Percentiles rank a stretch among this genome's conserved stretches.
phyloP scores from a whole-genome alignment of 1,284 basidiomycete genomes.

The Leccinum pseudoinsigne region DNA sequence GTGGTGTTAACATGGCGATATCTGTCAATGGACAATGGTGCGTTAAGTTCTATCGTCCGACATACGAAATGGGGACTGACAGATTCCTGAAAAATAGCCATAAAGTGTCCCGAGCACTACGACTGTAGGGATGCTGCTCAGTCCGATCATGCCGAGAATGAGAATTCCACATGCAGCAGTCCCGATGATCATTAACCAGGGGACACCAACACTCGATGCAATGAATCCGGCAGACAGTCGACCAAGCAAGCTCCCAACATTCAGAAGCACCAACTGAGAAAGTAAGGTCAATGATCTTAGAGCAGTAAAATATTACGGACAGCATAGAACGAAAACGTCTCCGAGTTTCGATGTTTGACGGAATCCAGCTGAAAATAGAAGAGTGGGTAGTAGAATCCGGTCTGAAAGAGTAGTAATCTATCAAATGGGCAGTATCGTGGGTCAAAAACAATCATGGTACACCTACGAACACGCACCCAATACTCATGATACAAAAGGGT shows the following conservation, averaged over 20 bases:
- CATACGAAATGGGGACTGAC: conserved; percentile 26
- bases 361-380: conserved; percentile 36
- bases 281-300: background rate
- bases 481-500: conserved; percentile 23
- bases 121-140: conserved; percentile 20
- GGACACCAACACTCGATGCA: conserved; percentile 20
- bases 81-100: conserved; percentile 41
- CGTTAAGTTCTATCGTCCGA: conserved; percentile 6
- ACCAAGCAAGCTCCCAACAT: conserved; percentile 26
- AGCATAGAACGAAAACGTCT: conserved; percentile 34
- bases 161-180: conserved; percentile 31
- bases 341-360: conserved; percentile 24
- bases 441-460: background rate
- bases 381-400: conserved; percentile 25
- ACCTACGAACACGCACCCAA: conserved; percentile 22
- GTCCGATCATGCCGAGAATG: conserved; percentile 28
- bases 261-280: conserved; percentile 29
- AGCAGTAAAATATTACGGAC: conserved; percentile 11
- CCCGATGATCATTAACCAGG: conserved; percentile 17
- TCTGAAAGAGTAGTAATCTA: conserved; percentile 22
- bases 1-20: conserved; percentile 33
- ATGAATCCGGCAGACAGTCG: conserved; percentile 30
- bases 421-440: background rate
- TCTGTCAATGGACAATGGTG: conserved; percentile 19
- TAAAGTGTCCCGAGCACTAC: conserved; percentile 25